These are phyloP conservation scores for Cladophialophora immunda DNA, from an alignment of 2,329 filamentous ascomycete genomes.

Conservation along the genomic window DNA sequence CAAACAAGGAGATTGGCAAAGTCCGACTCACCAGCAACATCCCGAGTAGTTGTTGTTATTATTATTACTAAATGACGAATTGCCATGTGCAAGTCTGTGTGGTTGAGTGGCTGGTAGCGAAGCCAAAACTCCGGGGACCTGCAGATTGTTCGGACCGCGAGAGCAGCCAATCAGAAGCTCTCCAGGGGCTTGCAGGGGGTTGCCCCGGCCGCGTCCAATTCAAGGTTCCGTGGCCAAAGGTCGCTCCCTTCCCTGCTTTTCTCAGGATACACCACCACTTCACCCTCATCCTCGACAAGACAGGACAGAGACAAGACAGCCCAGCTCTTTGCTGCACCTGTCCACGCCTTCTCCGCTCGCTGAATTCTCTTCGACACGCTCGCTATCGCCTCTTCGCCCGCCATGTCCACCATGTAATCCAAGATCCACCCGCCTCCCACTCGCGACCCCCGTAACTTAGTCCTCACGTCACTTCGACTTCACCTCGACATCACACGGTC, in stretches of 20 bases:
- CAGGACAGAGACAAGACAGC: neutral
- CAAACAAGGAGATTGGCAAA: neutral
- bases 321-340: neutral
- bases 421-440: slow-evolving; percentile 2
- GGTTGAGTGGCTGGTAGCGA: slow-evolving; percentile 5
- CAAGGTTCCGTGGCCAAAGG: neutral
- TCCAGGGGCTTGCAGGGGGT: neutral
- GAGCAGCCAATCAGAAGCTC: slow-evolving; percentile 12
- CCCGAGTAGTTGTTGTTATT: neutral
- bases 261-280: neutral
- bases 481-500: slow-evolving; percentile 13
- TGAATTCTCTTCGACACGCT: slow-evolving; percentile 7
- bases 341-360: slow-evolving; percentile 5
- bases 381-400: neutral
- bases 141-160: slow-evolving; percentile 19
- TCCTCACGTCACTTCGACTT: slow-evolving; percentile 18
- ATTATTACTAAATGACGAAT: neutral
- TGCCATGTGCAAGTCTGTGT: neutral
- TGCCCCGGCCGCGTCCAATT: slow-evolving; percentile 22
- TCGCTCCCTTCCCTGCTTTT: slow-evolving; percentile 17
- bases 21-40: neutral
- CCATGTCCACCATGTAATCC: slow-evolving; percentile 16
- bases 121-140: slow-evolving; percentile 13
- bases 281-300: slow-evolving; percentile 1
- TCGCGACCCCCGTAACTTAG: neutral